Evolutionary conservation across 495 filamentous ascomycete species (phyloP).

Genomic region (Aspergillus funiculosus): DNA sequence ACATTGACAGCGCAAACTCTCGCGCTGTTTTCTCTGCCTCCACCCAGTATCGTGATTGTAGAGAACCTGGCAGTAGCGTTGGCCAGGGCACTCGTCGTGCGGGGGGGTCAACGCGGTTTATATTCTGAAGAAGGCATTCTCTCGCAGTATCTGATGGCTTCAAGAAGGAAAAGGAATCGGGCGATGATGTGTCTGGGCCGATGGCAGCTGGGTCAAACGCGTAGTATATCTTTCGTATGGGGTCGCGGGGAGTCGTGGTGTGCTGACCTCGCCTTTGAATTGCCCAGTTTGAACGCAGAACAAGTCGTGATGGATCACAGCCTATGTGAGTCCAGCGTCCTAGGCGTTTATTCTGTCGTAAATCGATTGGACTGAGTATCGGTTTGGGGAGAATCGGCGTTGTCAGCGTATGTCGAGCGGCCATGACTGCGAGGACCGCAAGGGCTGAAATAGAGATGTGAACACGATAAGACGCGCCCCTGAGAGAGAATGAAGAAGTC

Average conservation of each 20-base stretch:
- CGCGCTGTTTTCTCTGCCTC: slow-evolving; percentile 11
- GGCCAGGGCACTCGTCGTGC: slow-evolving; percentile 12
- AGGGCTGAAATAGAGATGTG: no score
- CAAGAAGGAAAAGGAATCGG: slow-evolving; percentile 4
- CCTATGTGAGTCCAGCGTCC: no score
- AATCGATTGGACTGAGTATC: no score
- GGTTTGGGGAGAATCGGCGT: no score
- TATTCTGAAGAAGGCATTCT: not conserved
- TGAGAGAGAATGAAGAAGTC: no score
- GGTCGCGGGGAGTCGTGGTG: not conserved
- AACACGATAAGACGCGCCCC: no score
- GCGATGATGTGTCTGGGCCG: not conserved
- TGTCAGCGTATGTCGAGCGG: no score
- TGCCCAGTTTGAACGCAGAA: no score
- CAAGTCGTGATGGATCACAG: no score
- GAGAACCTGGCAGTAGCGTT: not conserved
- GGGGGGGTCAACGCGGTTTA: slow-evolving; percentile 5
- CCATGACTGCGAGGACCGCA: no score
- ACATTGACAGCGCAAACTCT: not conserved
- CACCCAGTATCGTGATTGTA: slow-evolving; percentile 16
- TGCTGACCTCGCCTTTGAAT: no score
- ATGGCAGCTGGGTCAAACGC: slow-evolving; percentile 8
- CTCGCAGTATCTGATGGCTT: not conserved
- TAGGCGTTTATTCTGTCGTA: no score
- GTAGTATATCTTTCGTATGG: slow-evolving; percentile 1